Evolutionary conservation across 2,329 filamentous ascomycete species (phyloP).

Genomic region (Penicillium sp.): DNA sequence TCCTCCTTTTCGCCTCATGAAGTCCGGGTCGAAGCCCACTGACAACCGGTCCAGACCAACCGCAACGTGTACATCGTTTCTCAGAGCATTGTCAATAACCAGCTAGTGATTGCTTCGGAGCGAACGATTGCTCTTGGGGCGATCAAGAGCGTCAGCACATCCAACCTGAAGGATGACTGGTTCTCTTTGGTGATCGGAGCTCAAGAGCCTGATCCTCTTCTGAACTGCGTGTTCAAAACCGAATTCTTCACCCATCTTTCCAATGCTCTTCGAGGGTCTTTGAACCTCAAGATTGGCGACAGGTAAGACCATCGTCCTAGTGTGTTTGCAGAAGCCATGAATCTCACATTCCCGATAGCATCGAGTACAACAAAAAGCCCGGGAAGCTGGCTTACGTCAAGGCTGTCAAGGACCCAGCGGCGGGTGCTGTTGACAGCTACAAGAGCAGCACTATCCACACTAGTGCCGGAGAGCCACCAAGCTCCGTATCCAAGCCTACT

Average conservation of each 20-base stretch:
- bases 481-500: conserved; percentile 74
- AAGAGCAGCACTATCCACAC: conserved; percentile 92
- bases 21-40: conserved; percentile 7
- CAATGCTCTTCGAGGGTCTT: conserved; percentile 68
- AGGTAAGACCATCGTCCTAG: conserved; percentile 32
- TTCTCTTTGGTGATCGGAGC: conserved; percentile 84
- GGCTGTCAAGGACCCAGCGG: conserved; percentile 76
- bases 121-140: conserved; percentile 74
- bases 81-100: conserved; percentile 74
- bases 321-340: background rate
- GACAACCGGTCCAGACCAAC: conserved; percentile 50
- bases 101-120: conserved; percentile 75
- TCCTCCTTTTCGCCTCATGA: background rate
- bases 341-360: conserved; percentile 36
- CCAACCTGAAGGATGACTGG: conserved; percentile 87
- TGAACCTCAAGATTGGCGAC: conserved; percentile 79
- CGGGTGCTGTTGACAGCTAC: conserved; percentile 70
- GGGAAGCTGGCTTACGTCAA: conserved; percentile 87
- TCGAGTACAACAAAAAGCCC: conserved; percentile 97
- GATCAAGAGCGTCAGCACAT: conserved; percentile 80
- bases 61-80: conserved; percentile 84
- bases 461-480: conserved; percentile 72
- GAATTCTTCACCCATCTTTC: conserved; percentile 93
- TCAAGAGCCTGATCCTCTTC: conserved; percentile 85
- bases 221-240: conserved; percentile 93